Base-by-base conservation (phyloP, 768 basidiomycete species). In the Leccinum fibrillosum region DNA sequence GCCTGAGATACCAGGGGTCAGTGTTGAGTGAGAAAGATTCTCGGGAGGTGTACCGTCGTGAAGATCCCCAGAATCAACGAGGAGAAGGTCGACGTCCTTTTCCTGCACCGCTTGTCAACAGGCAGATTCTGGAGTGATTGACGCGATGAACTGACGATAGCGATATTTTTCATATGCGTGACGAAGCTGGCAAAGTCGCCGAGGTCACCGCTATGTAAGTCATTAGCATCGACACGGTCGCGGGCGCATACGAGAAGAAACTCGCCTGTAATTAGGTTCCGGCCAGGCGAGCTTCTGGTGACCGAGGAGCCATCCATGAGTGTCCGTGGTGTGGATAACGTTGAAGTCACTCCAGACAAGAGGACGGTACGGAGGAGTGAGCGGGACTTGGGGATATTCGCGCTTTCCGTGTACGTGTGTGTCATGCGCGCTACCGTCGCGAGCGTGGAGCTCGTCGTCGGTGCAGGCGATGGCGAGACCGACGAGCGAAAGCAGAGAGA, bases 121-220 rank as follows among this genome's bases (percentile, higher is more conserved):
- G 28, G 17, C 26, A 60, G 42, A 45, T 5, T 17, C 13, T 32
- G n/a, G 21, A 56, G 45, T 5, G 25, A 39, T 15, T 8, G 13
- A 34, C 4, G 13, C 17, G 6, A 23, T n/a, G 4, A 10, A 62
- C 76, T 30, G 60, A 86, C 86, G 48, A 80, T 53, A 4, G 94
- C 92, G 44, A 88, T 76, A 30, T 80, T 66, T 74, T 93, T 90
- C 87, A 95, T 88, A 58, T 90, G 90, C 2, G 82, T 64, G 13
- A 92, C 87, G 62, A 95, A 97, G 19, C 89, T 91, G 39, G 87
- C 80, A 68, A 94, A 89, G 64, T 92, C 90, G n/a, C 92, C 93
- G 25, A 86, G 78, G 66, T 87, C 85, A 19, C 83, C 85, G 57
- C 81, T 77, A 55, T 7, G 32, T 5, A 57, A 28, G 13, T 4